Evolutionary conservation across 2,329 filamentous ascomycete genomes (phyloP), one percentile per base, ranked within the genome.

Genomic region (Podosphaera xanthii): DNA sequence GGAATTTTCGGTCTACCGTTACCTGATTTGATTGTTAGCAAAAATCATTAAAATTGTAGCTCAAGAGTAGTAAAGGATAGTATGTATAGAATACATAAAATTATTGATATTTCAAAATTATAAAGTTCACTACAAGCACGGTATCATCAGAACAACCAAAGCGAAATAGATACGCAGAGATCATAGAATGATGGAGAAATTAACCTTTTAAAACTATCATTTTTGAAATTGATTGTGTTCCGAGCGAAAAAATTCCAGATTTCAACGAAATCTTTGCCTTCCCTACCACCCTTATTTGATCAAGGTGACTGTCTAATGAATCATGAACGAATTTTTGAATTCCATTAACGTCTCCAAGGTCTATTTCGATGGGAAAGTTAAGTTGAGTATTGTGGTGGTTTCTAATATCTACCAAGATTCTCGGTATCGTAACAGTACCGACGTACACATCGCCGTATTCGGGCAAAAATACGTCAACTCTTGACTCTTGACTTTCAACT

Each of bases 261-360:
- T 82, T 88, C 59, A 97, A 72, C 38, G 77, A 76, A 44, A 97
- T 75, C 46, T 83, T 74, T 34, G 87, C 83, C 66, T 83, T 84
- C 50, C 85, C 91, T 59, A 82, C 76, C 12, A 97, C 74, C 61
- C 78, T 80, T 60, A 98, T 72, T 60, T 78, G 75, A 9, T 81
- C 78, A 60, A 97, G 74, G 59, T 81, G 83, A 46, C 90, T 89
- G 59, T 86, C 82, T 61, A 98, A 73, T 83, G 88, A 97, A 70
- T 95, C 86, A 69, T 92, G 88, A 54, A 87, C 88, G 62, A 97
- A 78, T 61, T 78, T 78, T 61, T 87, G 83, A 64, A 96, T 81
- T 4, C 83, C 84, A 59, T 89, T 81, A 12, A 87, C 74, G 66
- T 89, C 80, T 36, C 89, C 90, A 34, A 88, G 84, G 44, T 78